Evolutionary conservation across 2,329 filamentous ascomycete genomes (phyloP).

Genomic region (Podosphaera xanthii): DNA sequence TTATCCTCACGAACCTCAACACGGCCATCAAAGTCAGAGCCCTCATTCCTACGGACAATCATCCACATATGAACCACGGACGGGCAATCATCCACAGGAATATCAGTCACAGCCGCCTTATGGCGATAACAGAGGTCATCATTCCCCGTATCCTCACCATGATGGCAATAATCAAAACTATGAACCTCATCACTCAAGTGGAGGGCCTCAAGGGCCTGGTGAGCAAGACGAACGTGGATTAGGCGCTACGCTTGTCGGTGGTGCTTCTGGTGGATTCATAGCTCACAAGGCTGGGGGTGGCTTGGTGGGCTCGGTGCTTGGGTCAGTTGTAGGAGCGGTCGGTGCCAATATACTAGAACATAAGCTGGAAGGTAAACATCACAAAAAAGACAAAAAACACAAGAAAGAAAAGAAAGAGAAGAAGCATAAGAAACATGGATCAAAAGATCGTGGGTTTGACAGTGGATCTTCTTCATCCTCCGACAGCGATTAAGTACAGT

Average conservation of each 20-base stretch:
- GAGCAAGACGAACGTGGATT: conserved; percentile 29
- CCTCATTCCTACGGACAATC: too few species aligned
- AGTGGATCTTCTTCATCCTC: not conserved
- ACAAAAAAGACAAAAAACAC: conserved; percentile 10
- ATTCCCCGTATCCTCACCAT: conserved; percentile 5
- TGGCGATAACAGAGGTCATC: not conserved
- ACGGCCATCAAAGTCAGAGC: too few species aligned
- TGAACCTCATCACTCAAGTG: conserved; percentile 5
- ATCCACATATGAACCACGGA: too few species aligned
- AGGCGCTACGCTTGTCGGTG: conserved; percentile 28
- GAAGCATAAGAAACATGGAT: conserved; percentile 1
- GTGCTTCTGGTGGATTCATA: conserved; percentile 28
- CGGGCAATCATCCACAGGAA: not conserved
- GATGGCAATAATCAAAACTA: conserved; percentile 5
- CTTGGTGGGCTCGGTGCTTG: conserved; percentile 27
- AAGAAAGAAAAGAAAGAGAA: conserved; percentile 8
- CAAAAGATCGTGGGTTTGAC: not conserved
- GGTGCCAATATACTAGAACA: conserved; percentile 29
- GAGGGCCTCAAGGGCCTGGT: conserved; percentile 7
- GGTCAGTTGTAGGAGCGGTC: conserved; percentile 29
- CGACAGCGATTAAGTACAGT: not conserved
- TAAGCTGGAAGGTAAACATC: conserved; percentile 19
- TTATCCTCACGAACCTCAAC: too few species aligned
- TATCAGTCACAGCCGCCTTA: conserved; percentile 3
- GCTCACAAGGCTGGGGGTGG: conserved; percentile 32